Conservation (phyloP, 768 basidiomycete species). For the Lactarius tabidus region DNA sequence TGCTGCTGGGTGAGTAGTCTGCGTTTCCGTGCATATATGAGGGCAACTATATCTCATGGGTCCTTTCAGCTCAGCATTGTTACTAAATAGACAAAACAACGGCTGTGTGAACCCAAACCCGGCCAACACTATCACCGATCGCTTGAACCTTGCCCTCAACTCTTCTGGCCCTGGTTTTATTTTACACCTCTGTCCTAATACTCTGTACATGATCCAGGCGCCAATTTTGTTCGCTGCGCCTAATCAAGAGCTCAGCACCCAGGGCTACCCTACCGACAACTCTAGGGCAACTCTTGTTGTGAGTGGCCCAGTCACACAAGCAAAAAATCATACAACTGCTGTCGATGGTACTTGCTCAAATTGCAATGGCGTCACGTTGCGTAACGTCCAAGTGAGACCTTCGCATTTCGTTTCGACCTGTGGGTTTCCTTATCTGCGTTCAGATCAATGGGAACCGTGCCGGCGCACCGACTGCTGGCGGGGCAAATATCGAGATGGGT, state of each 20-base stretch:
- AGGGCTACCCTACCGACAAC: conserved; percentile 66
- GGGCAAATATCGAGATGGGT: conserved; percentile 84
- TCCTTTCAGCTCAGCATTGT: background rate
- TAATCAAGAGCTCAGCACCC: conserved; percentile 78
- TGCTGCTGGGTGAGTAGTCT: background rate
- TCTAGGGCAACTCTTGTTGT: conserved; percentile 69
- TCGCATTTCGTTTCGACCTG: background rate
- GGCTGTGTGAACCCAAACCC: conserved; percentile 46
- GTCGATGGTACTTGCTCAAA: conserved; percentile 60
- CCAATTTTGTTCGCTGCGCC: conserved; percentile 63
- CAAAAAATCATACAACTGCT: conserved; percentile 67
- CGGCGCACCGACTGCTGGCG: conserved; percentile 52
- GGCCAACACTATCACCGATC: conserved; percentile 55
- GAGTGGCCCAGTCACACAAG: conserved; percentile 56
- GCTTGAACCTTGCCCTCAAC: conserved; percentile 60
- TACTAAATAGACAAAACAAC: background rate
- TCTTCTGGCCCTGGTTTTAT: conserved; percentile 63
- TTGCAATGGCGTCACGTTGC: conserved; percentile 57
- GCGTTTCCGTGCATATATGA: background rate
- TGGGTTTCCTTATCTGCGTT: background rate
- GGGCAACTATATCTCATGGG: background rate
- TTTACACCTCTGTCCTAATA: conserved; percentile 60
- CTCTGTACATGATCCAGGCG: conserved; percentile 58
- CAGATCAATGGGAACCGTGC: conserved; percentile 73
- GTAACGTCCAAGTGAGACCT: conserved; percentile 62